phyloP scores from a whole-genome alignment of 352 stramenopile species.

The Phytophthora pisi region DNA sequence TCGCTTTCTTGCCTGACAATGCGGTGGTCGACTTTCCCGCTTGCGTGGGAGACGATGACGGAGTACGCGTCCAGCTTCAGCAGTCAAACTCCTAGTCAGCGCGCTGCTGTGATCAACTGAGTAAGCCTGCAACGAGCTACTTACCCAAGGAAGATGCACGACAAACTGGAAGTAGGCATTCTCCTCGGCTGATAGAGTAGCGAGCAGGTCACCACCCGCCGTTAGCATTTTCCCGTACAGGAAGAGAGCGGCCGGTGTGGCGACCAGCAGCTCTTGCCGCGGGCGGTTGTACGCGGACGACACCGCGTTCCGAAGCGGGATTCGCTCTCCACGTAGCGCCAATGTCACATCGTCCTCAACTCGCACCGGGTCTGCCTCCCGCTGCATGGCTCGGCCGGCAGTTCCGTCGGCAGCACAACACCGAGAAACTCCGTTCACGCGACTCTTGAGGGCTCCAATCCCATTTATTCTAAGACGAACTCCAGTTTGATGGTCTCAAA shows the following conservation, averaged over 20 bases:
- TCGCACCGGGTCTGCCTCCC: neutral
- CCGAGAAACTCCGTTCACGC: constrained; percentile 6
- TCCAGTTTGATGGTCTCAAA: neutral
- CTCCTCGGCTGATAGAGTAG: constrained; percentile 40
- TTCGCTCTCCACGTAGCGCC: constrained; percentile 48
- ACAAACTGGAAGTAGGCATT: constrained; percentile 52
- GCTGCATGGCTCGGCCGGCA: neutral
- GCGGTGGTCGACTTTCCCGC: constrained; percentile 43
- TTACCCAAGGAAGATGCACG: constrained; percentile 53
- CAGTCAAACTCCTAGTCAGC: neutral
- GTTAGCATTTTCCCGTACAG: constrained; percentile 55
- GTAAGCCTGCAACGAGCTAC: neutral
- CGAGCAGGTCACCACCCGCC: constrained; percentile 45
- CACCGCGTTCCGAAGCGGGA: constrained; percentile 47
- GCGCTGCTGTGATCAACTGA: neutral
- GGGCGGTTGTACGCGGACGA: constrained; percentile 47
- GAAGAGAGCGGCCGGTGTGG: constrained; percentile 37
- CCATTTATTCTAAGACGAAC: constrained; percentile 1
- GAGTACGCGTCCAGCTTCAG: constrained; percentile 53
- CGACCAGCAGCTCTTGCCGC: constrained; percentile 47
- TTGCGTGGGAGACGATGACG: constrained; percentile 32
- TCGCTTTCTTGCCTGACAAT: constrained; percentile 44
- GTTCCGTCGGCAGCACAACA: neutral
- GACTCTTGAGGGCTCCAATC: neutral
- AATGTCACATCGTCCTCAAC: constrained; percentile 37